Base-by-base conservation (phyloP, 179 eudicot species). In the Drosera spatulata region DNA sequence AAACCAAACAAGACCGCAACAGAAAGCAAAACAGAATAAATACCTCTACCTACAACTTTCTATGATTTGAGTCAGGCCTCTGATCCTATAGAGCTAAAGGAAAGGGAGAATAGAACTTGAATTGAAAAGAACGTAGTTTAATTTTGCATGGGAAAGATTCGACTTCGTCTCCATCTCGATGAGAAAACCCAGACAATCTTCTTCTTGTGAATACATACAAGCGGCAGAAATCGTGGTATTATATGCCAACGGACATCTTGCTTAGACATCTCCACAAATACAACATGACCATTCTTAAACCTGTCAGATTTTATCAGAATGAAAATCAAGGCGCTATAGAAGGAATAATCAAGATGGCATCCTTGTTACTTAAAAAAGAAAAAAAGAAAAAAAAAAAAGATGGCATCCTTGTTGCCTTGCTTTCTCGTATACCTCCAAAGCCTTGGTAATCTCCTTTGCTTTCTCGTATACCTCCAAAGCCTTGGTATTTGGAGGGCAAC, bases 391-490 rank as follows among this genome's bases (percentile, higher is more conserved):
- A 22, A 22, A 22, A 22, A 22, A 22, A 41, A 79, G 91, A 58
- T 52, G 75, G 56, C 85, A 83, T 22, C 75, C 79, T 56, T 55
- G 62, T 71, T 69, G 50, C 70, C 76, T 88, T 85, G 86, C 85
- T 65, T 66, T 75, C 70, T 85, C 78, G 55, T 79, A 88, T 15
- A 91, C 53, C 50, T 74, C 73, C 68, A 88, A 49, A 8, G 86
- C 84, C 72, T 77, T 73, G 54, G 72, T 66, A 5, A 66, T 71
- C 59, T 88, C 87, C 74, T 86, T 88, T 2, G 91, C 87, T 69
- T 85, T 80, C 61, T 86, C 94, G 89, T 84, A 88, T 79, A 42
- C 76, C 15, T 94, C 83, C 52, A 85, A 91, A 13, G 97, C 88
- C 52, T 83, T 83, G 6, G 73, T 68, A 71, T 67, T 85, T 14